Evolutionary conservation across 129 eudicot species (phyloP).

Genomic region (Ambrosia artemisiifolia): DNA sequence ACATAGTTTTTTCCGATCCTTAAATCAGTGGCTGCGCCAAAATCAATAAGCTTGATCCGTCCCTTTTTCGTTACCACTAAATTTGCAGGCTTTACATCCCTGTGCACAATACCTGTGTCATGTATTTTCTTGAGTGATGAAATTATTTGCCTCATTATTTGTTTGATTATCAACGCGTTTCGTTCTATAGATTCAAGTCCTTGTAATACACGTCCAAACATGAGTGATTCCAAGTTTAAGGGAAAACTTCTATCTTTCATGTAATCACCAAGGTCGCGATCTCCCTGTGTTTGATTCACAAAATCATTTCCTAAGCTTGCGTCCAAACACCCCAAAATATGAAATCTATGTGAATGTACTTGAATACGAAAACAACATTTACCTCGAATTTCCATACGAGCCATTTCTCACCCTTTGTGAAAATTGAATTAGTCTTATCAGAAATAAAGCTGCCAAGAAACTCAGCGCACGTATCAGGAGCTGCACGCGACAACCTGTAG

Average conservation of each 20-base stretch:
- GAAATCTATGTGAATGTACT: slow-evolving; percentile 8
- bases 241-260: slow-evolving; percentile 86
- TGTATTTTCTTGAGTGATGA: slow-evolving; percentile 89
- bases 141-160: slow-evolving; percentile 86
- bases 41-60: slow-evolving; percentile 85
- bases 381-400: slow-evolving; percentile 99
- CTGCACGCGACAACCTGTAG: slow-evolving; percentile 93
- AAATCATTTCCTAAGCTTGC: background rate
- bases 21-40: slow-evolving; percentile 95
- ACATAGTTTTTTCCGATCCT: slow-evolving; percentile 93
- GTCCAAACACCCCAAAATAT: background rate
- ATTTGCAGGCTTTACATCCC: slow-evolving; percentile 95
- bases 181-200: slow-evolving; percentile 69
- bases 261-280: slow-evolving; percentile 87
- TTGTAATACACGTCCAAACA: slow-evolving; percentile 87
- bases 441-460: slow-evolving; percentile 88
- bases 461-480: slow-evolving; percentile 96
- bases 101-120: slow-evolving; percentile 83
- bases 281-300: slow-evolving; percentile 57
- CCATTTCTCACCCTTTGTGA: slow-evolving; percentile 93
- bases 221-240: slow-evolving; percentile 72
- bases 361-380: slow-evolving; percentile 4
- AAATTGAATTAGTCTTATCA: slow-evolving; percentile 54
- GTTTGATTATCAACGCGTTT: slow-evolving; percentile 87
- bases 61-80: slow-evolving; percentile 97